A percentile compares a stretch with the other conserved stretches of the same genome.
phyloP scores from a whole-genome alignment of 2,329 filamentous ascomycete species.

The Cladosporium sp. region DNA sequence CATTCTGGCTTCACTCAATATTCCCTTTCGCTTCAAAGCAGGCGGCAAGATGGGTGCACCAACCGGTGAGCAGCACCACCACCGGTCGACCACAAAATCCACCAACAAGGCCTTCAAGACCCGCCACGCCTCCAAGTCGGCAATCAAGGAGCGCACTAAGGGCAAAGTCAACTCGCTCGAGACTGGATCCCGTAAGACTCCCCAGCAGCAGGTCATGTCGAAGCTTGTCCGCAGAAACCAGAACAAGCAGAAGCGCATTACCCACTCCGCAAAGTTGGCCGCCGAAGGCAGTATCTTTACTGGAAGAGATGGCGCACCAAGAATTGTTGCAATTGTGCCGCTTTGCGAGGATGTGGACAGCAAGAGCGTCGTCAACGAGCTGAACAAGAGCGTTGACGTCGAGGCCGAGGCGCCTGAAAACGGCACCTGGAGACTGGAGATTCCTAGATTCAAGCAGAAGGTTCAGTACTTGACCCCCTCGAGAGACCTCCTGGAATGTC shows the following conservation, averaged over 20 bases:
- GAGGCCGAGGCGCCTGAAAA: slow-evolving; percentile 59
- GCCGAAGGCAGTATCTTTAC: slow-evolving; percentile 76
- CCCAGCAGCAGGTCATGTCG: slow-evolving; percentile 94
- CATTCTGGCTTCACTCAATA: slow-evolving; percentile 10
- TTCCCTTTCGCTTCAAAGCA: slow-evolving; percentile 82
- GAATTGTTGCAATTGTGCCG: slow-evolving; percentile 83
- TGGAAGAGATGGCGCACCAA: slow-evolving; percentile 81
- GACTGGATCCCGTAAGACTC: slow-evolving; percentile 73
- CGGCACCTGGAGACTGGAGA: slow-evolving; percentile 57
- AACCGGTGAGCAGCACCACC: slow-evolving; percentile 62
- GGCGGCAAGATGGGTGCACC: slow-evolving; percentile 40
- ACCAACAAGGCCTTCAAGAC: slow-evolving; percentile 90
- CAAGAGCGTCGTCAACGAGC: slow-evolving; percentile 59
- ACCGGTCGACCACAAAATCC: slow-evolving; percentile 87
- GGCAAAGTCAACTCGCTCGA: slow-evolving; percentile 74
- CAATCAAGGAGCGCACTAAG: slow-evolving; percentile 79
- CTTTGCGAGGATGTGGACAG: slow-evolving; percentile 71
- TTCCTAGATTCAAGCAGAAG: slow-evolving; percentile 94
- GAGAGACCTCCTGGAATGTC: slow-evolving; percentile 67
- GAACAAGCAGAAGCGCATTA: slow-evolving; percentile 80
- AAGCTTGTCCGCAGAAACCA: slow-evolving; percentile 95
- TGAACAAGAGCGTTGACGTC: slow-evolving; percentile 79
- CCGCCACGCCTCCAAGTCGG: slow-evolving; percentile 81
- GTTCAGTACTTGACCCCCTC: slow-evolving; percentile 77
- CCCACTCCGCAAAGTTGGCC: slow-evolving; percentile 78